Conservation (phyloP, 768 basidiomycete genomes). For the Phanerochaete carnosa region DNA sequence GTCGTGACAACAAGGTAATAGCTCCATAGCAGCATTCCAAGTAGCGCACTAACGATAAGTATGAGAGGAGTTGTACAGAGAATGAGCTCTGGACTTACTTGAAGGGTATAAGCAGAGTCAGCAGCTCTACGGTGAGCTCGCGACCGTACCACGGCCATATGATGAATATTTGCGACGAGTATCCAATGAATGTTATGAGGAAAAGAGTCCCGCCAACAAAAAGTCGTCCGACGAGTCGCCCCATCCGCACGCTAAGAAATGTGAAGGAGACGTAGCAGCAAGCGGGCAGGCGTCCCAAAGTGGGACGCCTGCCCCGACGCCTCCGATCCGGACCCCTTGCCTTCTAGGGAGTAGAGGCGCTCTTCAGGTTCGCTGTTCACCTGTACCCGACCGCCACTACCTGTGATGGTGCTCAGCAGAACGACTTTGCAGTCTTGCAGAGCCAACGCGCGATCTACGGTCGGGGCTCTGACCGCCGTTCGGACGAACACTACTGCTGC, state of each 20-base stretch:
- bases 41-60: constrained; percentile 52
- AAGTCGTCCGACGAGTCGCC: constrained; percentile 52
- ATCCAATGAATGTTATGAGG: constrained; percentile 84
- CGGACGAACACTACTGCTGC: constrained; percentile 4
- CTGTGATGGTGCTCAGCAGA: constrained; percentile 9
- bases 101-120: constrained; percentile 82
- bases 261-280: background rate
- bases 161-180: constrained; percentile 85
- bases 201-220: constrained; percentile 66
- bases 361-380: background rate
- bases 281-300: background rate
- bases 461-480: background rate
- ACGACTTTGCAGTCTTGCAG: constrained; percentile 5
- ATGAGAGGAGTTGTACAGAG: constrained; percentile 3
- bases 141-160: constrained; percentile 92
- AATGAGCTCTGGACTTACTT: constrained; percentile 54
- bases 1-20: constrained; percentile 82
- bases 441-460: background rate
- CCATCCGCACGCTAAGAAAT: constrained; percentile 27
- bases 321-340: background rate
- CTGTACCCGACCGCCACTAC: background rate
- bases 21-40: constrained; percentile 81
- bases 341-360: background rate
- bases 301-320: background rate
- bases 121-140: constrained; percentile 66